These are phyloP conservation scores for Litchi chinensis DNA, from an alignment of 345 rosid genomes.

Conservation along the genomic window DNA sequence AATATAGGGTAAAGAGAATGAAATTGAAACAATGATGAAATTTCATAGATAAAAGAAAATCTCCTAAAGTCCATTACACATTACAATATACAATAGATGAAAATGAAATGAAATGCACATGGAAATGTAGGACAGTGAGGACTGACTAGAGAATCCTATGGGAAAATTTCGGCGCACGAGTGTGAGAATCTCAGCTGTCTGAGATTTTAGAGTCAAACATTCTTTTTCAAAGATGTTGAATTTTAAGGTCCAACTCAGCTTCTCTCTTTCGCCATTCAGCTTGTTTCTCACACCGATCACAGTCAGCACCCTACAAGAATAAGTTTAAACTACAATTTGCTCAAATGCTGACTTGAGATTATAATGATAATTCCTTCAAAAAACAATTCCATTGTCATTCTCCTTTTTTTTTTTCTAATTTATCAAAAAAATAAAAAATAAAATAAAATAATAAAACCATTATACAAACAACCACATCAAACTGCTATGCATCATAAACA, in stretches of 20 bases:
- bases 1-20: not conserved
- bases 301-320: constrained; percentile 40
- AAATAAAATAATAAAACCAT: not conserved
- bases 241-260: constrained; percentile 44
- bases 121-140: not conserved
- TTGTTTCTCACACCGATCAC: constrained; percentile 41
- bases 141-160: not conserved
- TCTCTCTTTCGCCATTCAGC: constrained; percentile 56
- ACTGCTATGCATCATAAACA: not conserved
- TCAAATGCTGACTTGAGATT: not conserved
- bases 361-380: too few species aligned
- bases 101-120: not conserved
- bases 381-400: not conserved
- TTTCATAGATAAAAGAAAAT: not conserved
- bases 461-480: not conserved
- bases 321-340: constrained; percentile 9
- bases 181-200: not conserved
- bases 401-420: too few species aligned
- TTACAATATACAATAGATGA: not conserved
- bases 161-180: not conserved
- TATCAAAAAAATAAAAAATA: too few species aligned
- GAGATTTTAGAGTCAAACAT: constrained; percentile 12
- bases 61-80: not conserved
- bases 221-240: constrained; percentile 55
- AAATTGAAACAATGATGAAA: not conserved